Conservation (phyloP, 1,139 yeast genomes). For the Pichia kudriavzevii region DNA sequence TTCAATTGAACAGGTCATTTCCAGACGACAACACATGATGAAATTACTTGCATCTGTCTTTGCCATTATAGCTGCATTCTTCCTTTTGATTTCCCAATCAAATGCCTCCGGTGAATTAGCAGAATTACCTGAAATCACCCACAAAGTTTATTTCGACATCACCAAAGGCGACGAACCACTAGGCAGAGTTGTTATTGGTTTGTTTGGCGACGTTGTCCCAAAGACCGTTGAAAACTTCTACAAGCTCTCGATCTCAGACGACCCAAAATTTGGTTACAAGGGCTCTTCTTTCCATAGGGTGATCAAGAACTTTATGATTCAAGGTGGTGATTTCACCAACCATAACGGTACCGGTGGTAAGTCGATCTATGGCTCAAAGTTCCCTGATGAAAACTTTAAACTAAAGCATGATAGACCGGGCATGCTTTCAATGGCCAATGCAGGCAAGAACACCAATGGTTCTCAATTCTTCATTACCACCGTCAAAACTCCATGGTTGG, state of each 20-base stretch:
- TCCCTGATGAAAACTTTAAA: slow-evolving; percentile 48
- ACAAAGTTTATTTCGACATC: slow-evolving; percentile 80
- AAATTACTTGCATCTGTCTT: slow-evolving; percentile 21
- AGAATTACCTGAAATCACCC: slow-evolving; percentile 55
- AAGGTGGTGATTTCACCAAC: slow-evolving; percentile 56
- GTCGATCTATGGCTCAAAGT: slow-evolving; percentile 51
- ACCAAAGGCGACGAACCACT: slow-evolving; percentile 66
- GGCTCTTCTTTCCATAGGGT: slow-evolving; percentile 51
- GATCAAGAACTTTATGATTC: slow-evolving; percentile 52
- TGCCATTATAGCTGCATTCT: slow-evolving; percentile 18
- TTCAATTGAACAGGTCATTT: background rate
- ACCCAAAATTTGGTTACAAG: slow-evolving; percentile 45
- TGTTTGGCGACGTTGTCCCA: slow-evolving; percentile 53
- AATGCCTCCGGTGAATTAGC: slow-evolving; percentile 13
- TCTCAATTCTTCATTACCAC: slow-evolving; percentile 58
- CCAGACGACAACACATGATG: slow-evolving; percentile 16
- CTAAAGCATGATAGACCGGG: slow-evolving; percentile 54
- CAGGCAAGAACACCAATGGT: slow-evolving; percentile 54
- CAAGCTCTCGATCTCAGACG: slow-evolving; percentile 51
- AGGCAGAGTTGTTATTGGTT: slow-evolving; percentile 51
- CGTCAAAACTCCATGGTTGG: slow-evolving; percentile 49
- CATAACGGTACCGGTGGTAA: slow-evolving; percentile 57
- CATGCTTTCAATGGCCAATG: slow-evolving; percentile 55
- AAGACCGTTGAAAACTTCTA: slow-evolving; percentile 53
- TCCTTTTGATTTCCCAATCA: slow-evolving; percentile 19